A percentile compares a stretch with the other conserved stretches of the same genome.
phyloP scores from a whole-genome alignment of 345 rosid genomes.

The Populus deltoides region DNA sequence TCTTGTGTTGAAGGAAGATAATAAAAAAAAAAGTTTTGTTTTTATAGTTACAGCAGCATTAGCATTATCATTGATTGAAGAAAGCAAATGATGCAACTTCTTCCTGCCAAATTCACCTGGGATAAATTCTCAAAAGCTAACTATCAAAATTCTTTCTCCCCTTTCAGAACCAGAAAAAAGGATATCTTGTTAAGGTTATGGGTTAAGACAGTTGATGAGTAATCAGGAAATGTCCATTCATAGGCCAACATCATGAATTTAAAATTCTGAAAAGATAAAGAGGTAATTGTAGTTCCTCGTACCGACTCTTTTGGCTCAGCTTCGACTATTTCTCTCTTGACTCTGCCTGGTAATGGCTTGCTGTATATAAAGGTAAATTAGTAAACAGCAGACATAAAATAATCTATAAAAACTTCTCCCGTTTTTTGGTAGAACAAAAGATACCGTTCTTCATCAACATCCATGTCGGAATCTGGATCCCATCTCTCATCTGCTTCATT shows the following conservation, averaged over 20 bases:
- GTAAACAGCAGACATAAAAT: neutral
- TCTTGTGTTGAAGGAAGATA: neutral
- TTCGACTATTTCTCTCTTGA: conserved; percentile 70
- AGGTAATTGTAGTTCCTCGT: neutral
- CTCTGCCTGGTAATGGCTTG: conserved; percentile 64
- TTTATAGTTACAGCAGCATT: neutral
- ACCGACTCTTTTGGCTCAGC: conserved; percentile 63
- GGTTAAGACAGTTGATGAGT: neutral
- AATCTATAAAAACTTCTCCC: neutral
- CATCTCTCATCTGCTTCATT: conserved; percentile 79
- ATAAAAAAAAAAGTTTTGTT: neutral
- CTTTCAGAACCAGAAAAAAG: neutral
- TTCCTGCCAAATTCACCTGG: neutral
- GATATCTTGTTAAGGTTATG: neutral
- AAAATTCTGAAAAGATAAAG: neutral
- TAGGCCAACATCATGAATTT: neutral
- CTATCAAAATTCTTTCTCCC: neutral
- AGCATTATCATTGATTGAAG: neutral
- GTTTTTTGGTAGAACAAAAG: neutral
- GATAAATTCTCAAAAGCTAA: neutral
- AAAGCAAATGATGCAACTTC: neutral
- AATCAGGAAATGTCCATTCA: neutral
- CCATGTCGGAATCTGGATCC: conserved; percentile 84
- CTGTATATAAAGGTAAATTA: conserved; percentile 37
- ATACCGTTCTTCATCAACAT: conserved; percentile 71